Evolutionary conservation across 345 rosid genomes (phyloP).

Genomic region (Lepidium aucheri): DNA sequence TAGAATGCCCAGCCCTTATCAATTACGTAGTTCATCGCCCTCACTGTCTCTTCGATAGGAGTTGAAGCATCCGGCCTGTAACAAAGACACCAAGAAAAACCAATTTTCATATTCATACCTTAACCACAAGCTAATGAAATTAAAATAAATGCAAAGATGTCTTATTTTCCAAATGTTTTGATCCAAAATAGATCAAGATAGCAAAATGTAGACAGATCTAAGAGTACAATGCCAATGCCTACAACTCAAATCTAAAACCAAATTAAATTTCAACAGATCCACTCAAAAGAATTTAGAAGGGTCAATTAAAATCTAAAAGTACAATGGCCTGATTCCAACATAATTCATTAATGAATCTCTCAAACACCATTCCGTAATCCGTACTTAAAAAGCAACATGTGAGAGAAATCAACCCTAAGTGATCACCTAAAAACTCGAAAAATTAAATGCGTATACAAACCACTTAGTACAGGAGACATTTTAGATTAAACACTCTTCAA

Average conservation of each 20-base stretch:
- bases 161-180: neutral
- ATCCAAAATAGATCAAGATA: neutral
- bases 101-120: constrained; percentile 1
- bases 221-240: too few relatives aligned
- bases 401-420: neutral
- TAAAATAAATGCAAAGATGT: neutral
- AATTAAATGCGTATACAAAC: constrained; percentile 13
- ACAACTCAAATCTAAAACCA: too few relatives aligned
- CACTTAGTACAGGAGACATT: neutral
- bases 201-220: neutral
- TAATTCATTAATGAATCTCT: neutral
- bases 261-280: neutral
- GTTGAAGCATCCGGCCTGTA: constrained; percentile 80
- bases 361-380: neutral
- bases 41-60: constrained; percentile 93
- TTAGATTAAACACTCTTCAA: neutral
- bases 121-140: neutral
- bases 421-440: neutral
- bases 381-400: neutral
- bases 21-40: constrained; percentile 90
- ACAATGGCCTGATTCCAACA: neutral
- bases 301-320: neutral
- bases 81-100: neutral
- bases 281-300: neutral
- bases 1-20: constrained; percentile 99